Conservation (phyloP, 495 filamentous ascomycete genomes). For the Lentithecium fluviatile region DNA sequence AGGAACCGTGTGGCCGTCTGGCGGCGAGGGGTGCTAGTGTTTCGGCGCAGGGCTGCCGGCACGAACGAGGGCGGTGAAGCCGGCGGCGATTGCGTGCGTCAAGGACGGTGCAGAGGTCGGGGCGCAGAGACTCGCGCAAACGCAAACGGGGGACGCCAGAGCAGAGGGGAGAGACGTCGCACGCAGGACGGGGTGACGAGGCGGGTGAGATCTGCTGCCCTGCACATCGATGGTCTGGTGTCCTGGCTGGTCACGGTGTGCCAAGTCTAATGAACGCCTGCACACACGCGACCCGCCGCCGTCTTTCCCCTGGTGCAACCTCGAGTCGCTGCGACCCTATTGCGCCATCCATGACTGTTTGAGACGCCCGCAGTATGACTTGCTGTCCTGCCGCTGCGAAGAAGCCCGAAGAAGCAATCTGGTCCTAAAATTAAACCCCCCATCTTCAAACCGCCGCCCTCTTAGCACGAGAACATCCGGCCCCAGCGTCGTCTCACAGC, state of each 20-base stretch:
- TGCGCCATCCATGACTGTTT: constrained; percentile 16
- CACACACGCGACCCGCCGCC: not conserved
- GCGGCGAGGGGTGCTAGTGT: constrained; percentile 25
- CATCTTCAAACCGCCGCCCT: constrained; percentile 18
- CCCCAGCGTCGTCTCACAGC: constrained; percentile 11
- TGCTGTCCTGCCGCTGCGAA: not conserved
- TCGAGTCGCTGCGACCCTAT: not conserved
- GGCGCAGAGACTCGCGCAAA: not conserved
- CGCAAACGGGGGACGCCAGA: not conserved
- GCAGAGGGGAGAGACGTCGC: not conserved
- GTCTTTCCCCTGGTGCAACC: not conserved
- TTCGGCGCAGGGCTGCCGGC: constrained; percentile 13
- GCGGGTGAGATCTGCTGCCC: not conserved
- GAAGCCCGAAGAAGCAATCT: not conserved
- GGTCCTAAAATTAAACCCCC: constrained; percentile 7
- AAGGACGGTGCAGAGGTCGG: not conserved
- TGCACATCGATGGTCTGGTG: not conserved
- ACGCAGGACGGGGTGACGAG: not conserved
- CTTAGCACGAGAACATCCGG: not conserved
- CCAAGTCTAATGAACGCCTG: constrained; percentile 1
- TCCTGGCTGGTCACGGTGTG: not conserved
- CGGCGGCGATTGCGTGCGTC: not conserved
- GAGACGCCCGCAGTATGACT: constrained; percentile 15
- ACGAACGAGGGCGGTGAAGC: not conserved
- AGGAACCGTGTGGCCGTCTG: constrained; percentile 1